phyloP scores from a whole-genome alignment of 2,329 filamentous ascomycete genomes.

The Tricladium varicosporioides region DNA sequence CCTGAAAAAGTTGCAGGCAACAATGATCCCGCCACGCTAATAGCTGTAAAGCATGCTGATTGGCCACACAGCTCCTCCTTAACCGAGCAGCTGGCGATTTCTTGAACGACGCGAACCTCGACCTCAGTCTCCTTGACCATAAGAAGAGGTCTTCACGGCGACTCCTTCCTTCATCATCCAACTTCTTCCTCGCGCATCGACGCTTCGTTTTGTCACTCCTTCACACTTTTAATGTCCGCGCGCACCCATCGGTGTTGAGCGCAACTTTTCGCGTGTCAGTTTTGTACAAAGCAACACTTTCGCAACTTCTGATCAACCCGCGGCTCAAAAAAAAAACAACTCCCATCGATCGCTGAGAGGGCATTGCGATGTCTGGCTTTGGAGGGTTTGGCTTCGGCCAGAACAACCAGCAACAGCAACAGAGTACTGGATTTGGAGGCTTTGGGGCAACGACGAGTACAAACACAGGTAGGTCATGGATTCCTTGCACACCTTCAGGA shows the following conservation, averaged over 20 bases:
- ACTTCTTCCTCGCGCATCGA: slow-evolving; percentile 11
- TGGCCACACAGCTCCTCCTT: not conserved
- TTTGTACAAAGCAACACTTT: slow-evolving; percentile 14
- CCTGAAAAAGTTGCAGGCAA: not conserved
- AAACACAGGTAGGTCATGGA: slow-evolving; percentile 35
- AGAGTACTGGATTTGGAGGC: slow-evolving; percentile 53
- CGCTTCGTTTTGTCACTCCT: slow-evolving; percentile 23
- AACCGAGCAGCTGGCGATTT: not conserved
- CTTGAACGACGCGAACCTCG: not conserved
- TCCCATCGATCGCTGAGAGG: slow-evolving; percentile 9
- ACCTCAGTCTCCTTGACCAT: not conserved
- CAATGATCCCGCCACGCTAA: not conserved
- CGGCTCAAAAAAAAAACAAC: slow-evolving; percentile 2
- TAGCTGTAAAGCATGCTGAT: not conserved
- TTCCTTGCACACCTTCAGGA: slow-evolving; percentile 10
- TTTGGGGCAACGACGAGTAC: slow-evolving; percentile 39
- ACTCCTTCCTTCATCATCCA: slow-evolving; percentile 11
- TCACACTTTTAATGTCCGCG: slow-evolving; percentile 31
- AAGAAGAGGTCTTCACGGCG: slow-evolving; percentile 14
- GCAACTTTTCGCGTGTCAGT: slow-evolving; percentile 23
- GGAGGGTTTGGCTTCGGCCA: slow-evolving; percentile 64
- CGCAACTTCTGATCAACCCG: slow-evolving; percentile 12
- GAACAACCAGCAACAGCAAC: slow-evolving; percentile 46
- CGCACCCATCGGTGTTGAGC: slow-evolving; percentile 24
- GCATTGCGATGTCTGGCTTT: slow-evolving; percentile 41